phyloP scores from a whole-genome alignment of 1,284 basidiomycete species.

The Trichosporon sp. region DNA sequence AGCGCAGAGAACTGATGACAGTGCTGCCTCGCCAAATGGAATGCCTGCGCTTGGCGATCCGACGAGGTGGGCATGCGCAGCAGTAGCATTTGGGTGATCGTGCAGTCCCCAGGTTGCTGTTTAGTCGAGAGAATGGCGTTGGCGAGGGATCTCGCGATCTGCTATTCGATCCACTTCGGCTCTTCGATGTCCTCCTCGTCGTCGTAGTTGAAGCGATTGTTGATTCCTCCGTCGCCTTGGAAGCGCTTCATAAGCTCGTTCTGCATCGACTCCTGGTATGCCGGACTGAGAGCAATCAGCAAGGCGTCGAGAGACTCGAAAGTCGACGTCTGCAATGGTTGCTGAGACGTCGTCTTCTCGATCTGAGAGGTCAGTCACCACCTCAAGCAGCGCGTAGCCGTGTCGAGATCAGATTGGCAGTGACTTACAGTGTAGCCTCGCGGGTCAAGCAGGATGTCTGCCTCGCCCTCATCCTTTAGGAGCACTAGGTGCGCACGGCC shows the following conservation, averaged over 20 bases:
- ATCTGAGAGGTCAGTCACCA: slow-evolving; percentile 7
- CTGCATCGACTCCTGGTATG: slow-evolving; percentile 38
- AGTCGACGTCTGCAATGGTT: slow-evolving; percentile 13
- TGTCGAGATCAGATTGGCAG: too few species aligned
- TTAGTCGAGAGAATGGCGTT: neutral
- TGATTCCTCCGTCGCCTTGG: slow-evolving; percentile 12
- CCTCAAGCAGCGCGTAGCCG: neutral
- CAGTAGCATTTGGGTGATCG: too few species aligned
- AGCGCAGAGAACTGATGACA: too few species aligned
- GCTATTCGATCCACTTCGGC: slow-evolving; percentile 19
- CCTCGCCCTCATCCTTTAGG: slow-evolving; percentile 21
- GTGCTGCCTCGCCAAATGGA: too few species aligned
- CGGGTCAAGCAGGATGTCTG: slow-evolving; percentile 25
- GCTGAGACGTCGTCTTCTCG: slow-evolving; percentile 8
- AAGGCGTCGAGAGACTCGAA: slow-evolving; percentile 41
- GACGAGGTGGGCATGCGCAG: too few species aligned
- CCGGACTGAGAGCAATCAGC: slow-evolving; percentile 34
- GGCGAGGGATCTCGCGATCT: too few species aligned
- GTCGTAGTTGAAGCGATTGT: slow-evolving; percentile 7
- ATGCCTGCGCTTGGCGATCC: too few species aligned
- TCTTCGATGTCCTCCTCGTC: slow-evolving; percentile 10
- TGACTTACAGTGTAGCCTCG: slow-evolving; percentile 38
- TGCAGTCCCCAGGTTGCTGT: too few species aligned
- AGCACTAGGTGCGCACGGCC: slow-evolving; percentile 24
- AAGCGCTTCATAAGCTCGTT: slow-evolving; percentile 34